Conservation (phyloP, 2,329 filamentous ascomycete genomes). For the Aspergillus melleus region DNA sequence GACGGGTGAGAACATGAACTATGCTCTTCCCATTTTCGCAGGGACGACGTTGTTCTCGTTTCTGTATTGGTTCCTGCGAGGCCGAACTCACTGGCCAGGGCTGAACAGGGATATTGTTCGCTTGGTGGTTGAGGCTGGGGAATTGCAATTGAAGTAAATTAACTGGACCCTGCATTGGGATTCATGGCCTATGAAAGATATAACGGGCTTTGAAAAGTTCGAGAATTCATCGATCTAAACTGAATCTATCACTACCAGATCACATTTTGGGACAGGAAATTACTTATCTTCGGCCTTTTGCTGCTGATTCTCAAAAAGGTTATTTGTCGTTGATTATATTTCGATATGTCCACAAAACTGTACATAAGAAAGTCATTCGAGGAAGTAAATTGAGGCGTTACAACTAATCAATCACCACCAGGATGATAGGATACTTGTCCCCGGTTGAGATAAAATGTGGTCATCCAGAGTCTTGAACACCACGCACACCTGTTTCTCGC, state of each 20-base stretch:
- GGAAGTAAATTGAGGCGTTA: too few species aligned
- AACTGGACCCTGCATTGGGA: background rate
- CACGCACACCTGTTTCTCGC: background rate
- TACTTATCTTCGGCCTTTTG: too few species aligned
- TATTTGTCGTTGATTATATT: too few species aligned
- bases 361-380: too few species aligned
- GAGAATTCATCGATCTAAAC: too few species aligned
- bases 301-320: too few species aligned
- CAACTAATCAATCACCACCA: background rate
- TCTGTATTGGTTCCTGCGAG: background rate
- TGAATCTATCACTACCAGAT: too few species aligned
- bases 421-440: background rate
- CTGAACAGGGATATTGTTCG: constrained; percentile 3
- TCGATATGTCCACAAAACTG: too few species aligned
- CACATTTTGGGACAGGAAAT: too few species aligned
- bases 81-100: background rate
- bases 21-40: background rate
- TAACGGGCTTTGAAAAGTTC: too few species aligned
- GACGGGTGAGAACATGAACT: constrained; percentile 6
- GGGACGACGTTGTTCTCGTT: background rate
- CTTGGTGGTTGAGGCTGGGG: constrained; percentile 2
- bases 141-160: background rate
- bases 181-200: too few species aligned
- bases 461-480: constrained; percentile 22
- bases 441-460: background rate